Evolutionary conservation across 495 filamentous ascomycete species (phyloP).

Genomic region (Delitschia confertaspora): DNA sequence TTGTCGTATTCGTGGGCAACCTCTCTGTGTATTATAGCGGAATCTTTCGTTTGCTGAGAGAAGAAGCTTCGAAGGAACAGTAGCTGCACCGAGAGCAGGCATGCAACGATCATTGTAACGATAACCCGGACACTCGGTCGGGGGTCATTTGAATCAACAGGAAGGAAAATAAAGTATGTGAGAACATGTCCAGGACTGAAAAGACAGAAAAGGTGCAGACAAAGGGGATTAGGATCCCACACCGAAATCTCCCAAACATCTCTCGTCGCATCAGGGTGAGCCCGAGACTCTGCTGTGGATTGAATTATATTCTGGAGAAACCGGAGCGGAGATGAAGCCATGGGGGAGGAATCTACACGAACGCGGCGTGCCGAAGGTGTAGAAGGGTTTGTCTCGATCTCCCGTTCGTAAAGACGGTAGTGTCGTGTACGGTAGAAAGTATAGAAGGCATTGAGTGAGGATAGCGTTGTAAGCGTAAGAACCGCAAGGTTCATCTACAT

Average conservation of each 20-base stretch:
- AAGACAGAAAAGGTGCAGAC: conserved; percentile 72
- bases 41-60: conserved; percentile 77
- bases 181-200: conserved; percentile 90
- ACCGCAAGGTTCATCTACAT: conserved; percentile 58
- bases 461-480: conserved; percentile 54
- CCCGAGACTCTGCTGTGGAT: conserved; percentile 58
- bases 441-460: conserved; percentile 66
- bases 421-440: conserved; percentile 73
- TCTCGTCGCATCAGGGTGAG: conserved; percentile 70
- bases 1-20: conserved; percentile 92
- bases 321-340: conserved; percentile 66
- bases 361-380: conserved; percentile 88
- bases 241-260: conserved; percentile 94
- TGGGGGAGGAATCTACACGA: conserved; percentile 78
- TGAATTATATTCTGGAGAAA: conserved; percentile 61
- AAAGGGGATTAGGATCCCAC: conserved; percentile 86
- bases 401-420: conserved; percentile 85
- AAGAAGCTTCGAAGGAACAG: conserved; percentile 59
- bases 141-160: conserved; percentile 62
- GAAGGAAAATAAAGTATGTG: conserved; percentile 80
- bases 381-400: conserved; percentile 60
- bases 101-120: conserved; percentile 62
- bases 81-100: conserved; percentile 70
- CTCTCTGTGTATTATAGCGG: conserved; percentile 73
- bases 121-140: conserved; percentile 77